phyloP scores from a whole-genome alignment of 208 protist genomes.

The Wallacemonas sp. region DNA sequence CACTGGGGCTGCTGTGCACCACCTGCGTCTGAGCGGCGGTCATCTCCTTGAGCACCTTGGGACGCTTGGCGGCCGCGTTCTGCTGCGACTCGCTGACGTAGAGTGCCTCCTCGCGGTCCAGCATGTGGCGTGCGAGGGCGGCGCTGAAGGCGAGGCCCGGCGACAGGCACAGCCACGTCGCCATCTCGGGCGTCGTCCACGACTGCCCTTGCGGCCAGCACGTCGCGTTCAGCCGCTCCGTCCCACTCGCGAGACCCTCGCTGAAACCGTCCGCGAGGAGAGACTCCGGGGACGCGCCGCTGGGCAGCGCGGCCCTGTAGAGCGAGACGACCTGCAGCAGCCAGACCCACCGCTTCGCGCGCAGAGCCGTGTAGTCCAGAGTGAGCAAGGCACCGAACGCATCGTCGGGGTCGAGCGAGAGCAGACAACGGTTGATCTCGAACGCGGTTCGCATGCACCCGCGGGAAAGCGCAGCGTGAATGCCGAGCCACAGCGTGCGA shows the following conservation, averaged over 20 bases:
- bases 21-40: conserved; percentile 31
- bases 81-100: conserved; percentile 12
- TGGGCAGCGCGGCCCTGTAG: conserved; percentile 14
- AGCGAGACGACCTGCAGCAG: conserved; percentile 61
- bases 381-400: conserved; percentile 59
- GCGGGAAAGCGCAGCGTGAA: conserved; percentile 67
- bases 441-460: conserved; percentile 75
- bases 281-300: conserved; percentile 12
- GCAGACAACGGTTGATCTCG: conserved; percentile 63
- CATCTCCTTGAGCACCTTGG: conserved; percentile 63
- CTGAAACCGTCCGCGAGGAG: too few species aligned
- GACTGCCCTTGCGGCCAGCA: neutral
- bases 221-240: neutral
- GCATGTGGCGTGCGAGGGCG: conserved; percentile 70
- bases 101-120: conserved; percentile 49
- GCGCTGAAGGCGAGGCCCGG: conserved; percentile 82
- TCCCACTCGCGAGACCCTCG: too few species aligned
- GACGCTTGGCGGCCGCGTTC: conserved; percentile 18
- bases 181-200: conserved; percentile 20
- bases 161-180: conserved; percentile 31
- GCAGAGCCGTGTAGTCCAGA: conserved; percentile 81
- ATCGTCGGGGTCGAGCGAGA: conserved; percentile 77
- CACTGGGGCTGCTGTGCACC: conserved; percentile 33
- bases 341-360: conserved; percentile 79
- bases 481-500: conserved; percentile 49